Evolutionary conservation across 371 early-diverging fungal genomes (phyloP).

Genomic region (Mucor piriformis): DNA sequence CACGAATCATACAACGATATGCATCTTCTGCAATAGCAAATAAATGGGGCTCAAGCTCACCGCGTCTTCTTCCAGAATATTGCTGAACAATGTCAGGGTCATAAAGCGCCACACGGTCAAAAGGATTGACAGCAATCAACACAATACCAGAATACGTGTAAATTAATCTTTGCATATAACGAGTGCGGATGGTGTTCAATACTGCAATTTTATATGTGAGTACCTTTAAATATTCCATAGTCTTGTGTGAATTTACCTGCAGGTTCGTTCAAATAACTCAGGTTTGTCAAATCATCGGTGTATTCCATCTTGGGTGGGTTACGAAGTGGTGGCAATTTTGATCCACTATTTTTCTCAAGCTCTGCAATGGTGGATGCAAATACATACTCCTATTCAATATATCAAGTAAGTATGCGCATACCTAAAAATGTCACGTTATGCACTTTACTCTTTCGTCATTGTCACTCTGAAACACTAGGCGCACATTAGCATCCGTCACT

Average conservation of each 20-base stretch:
- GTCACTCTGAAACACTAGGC: slow-evolving; percentile 66
- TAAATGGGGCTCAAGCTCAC: slow-evolving; percentile 97
- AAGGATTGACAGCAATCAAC: slow-evolving; percentile 98
- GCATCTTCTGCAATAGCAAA: slow-evolving; percentile 99
- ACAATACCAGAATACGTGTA: slow-evolving; percentile 99
- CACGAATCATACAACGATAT: slow-evolving; percentile 92
- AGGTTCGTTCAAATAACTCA: slow-evolving; percentile 91
- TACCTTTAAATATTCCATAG: no score
- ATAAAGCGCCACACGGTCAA: slow-evolving; percentile 87
- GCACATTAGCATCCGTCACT: slow-evolving; percentile 55
- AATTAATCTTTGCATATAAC: slow-evolving; percentile 88
- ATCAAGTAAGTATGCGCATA: not conserved
- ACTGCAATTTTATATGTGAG: slow-evolving; percentile 55
- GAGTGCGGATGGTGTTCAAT: slow-evolving; percentile 84
- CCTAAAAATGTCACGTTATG: not conserved
- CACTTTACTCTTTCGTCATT: slow-evolving; percentile 54
- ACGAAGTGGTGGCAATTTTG: slow-evolving; percentile 83
- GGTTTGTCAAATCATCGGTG: slow-evolving; percentile 89
- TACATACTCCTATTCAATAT: slow-evolving; percentile 60
- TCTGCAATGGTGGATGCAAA: slow-evolving; percentile 76
- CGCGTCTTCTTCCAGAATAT: slow-evolving; percentile 92
- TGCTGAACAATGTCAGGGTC: slow-evolving; percentile 81
- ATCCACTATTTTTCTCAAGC: slow-evolving; percentile 63
- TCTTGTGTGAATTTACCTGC: no score
- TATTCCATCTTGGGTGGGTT: slow-evolving; percentile 90